phyloP scores from a whole-genome alignment of 805 yeast species.

The Yarrowia alimentaria region DNA sequence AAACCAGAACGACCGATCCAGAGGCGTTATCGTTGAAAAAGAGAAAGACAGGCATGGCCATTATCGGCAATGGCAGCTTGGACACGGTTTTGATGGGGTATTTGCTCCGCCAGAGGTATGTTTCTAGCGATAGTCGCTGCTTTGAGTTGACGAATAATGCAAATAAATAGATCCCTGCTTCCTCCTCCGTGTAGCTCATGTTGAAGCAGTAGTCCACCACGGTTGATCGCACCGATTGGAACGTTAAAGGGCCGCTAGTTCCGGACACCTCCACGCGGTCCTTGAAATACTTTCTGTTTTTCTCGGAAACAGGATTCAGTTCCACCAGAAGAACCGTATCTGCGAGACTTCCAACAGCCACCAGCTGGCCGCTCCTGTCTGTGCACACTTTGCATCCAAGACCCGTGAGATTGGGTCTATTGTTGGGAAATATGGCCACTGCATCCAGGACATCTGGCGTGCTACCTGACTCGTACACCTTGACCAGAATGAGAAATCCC shows the following conservation, averaged over 20 bases:
- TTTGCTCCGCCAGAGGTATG: conserved; percentile 10
- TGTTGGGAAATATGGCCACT: neutral
- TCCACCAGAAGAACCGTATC: conserved; percentile 4
- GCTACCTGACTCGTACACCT: conserved; percentile 9
- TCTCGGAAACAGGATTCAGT: neutral
- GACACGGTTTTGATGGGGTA: conserved; percentile 21
- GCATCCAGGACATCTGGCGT: conserved; percentile 10
- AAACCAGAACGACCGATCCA: conserved; percentile 16
- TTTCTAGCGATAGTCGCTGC: conserved; percentile 6
- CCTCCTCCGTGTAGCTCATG: conserved; percentile 5
- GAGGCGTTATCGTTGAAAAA: conserved; percentile 11
- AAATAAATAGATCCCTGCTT: conserved; percentile 4
- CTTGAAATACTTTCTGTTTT: conserved; percentile 6
- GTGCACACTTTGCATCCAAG: conserved; percentile 8
- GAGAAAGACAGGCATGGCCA: conserved; percentile 16
- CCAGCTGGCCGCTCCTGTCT: neutral
- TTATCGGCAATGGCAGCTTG: conserved; percentile 7
- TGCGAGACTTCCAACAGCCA: conserved; percentile 4
- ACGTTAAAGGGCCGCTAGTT: neutral
- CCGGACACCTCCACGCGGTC: neutral
- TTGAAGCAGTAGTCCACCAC: conserved; percentile 7
- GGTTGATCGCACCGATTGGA: neutral
- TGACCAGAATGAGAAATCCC: conserved; percentile 14
- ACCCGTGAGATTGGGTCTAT: conserved; percentile 14
- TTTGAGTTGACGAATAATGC: conserved; percentile 4